These are phyloP conservation scores for Fagopyrum esculentum DNA, from an alignment of 148 eudicot species.

Conservation along the genomic window DNA sequence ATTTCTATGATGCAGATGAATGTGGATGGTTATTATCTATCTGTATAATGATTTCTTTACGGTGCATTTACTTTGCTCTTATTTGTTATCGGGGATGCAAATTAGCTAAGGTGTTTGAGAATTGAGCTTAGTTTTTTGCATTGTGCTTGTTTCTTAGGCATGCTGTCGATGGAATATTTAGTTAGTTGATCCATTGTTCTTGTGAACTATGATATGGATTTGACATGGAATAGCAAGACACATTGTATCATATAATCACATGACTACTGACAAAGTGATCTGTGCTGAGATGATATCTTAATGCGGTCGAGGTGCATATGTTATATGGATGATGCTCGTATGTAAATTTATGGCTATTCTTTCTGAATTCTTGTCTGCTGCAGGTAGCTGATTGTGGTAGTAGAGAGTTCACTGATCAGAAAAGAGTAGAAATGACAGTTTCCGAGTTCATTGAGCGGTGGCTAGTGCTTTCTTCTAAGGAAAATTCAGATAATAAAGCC, in stretches of 20 bases:
- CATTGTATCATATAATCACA: not conserved
- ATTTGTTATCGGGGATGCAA: not conserved
- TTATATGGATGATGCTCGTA: not conserved
- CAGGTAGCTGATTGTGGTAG: slow-evolving; percentile 81
- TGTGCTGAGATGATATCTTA: not conserved
- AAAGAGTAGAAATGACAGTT: slow-evolving; percentile 67
- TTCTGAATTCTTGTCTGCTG: slow-evolving; percentile 10
- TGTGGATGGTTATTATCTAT: not conserved
- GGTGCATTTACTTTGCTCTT: not conserved
- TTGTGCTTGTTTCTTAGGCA: not conserved
- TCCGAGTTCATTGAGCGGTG: slow-evolving; percentile 68
- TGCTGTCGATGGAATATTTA: not conserved
- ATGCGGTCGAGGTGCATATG: not conserved
- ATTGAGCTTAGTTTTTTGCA: not conserved
- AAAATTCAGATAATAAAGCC: slow-evolving; percentile 16
- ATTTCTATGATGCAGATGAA: not conserved
- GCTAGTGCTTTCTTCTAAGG: slow-evolving; percentile 25
- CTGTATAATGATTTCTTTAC: not conserved
- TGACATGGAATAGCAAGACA: not conserved
- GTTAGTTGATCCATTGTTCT: not conserved
- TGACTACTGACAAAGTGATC: not conserved
- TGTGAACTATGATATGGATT: not conserved
- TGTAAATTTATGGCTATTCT: not conserved
- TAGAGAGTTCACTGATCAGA: slow-evolving; percentile 75
- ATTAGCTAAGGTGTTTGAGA: not conserved